Base-by-base conservation (phyloP, 768 basidiomycete species). In the Tricholoma furcatifolium region DNA sequence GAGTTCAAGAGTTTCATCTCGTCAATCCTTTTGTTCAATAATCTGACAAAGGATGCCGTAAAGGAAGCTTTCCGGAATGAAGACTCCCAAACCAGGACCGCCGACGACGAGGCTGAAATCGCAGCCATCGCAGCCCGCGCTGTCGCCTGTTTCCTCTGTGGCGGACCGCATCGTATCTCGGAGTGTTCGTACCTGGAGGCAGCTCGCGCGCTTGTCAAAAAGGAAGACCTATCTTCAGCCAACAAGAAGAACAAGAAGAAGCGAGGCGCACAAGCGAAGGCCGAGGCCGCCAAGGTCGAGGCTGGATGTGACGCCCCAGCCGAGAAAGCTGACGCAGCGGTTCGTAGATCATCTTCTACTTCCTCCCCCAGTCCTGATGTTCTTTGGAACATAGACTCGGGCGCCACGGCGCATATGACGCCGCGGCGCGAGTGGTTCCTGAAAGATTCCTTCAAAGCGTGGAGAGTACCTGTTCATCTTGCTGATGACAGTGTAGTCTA, bases 341-440 rank as follows among this genome's bases (percentile, higher is more conserved):
- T 50, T 30, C 21, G 45, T 53, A 15, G 31, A 6, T 44, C 40
- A 4, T 20, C 17, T 10, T 18, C 45, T 12, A 23, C 14, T 14
- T 15, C 30, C 2, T 3, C 38, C 15, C 18, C 27, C 6, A 27
- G 18, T 4, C n/a, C 45, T 46, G 39, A 45, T 14, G 1, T 18
- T 4, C 50, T 43, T 15, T 52, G 51, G 45, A 53, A 53, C 14
- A 53, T 39, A 47, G 48, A 48, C 47, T 54, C 45, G 15, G 53
- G 53, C 18, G 41, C 53, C 41, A 43, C 41, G 11, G 40, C 32
- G 5, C 40, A 47, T 54, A 54, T 54, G 47, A 54, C 47, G 14
- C 53, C 18, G 5, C 41, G 21, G 11, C 8, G 17, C 1, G 17
- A 50, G 2, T 50, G 48, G 48, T 50, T 41, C 7, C 1, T 31